phyloP scores from a whole-genome alignment of 495 filamentous ascomycete genomes.

The Endocarpon pusillum region DNA sequence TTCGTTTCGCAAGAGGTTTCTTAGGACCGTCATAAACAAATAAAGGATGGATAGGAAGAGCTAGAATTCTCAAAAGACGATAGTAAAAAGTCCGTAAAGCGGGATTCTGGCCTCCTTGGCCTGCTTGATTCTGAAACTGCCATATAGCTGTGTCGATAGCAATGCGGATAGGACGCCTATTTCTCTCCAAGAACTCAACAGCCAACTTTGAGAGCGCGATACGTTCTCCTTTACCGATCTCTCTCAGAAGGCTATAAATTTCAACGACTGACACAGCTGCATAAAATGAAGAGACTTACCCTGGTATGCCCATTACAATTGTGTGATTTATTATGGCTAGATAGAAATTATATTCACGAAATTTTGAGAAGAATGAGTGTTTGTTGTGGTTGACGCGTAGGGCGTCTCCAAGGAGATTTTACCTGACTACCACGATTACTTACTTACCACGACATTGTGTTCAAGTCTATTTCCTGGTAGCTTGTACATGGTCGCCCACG shows the following conservation, averaged over 20 bases:
- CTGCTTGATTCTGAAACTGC: constrained; percentile 85
- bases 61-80: constrained; percentile 67
- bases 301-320: constrained; percentile 29
- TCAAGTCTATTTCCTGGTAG: too few relatives aligned
- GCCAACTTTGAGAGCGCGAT: constrained; percentile 73
- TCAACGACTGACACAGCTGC: constrained; percentile 4
- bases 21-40: constrained; percentile 92
- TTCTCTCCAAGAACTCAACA: constrained; percentile 51
- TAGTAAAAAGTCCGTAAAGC: constrained; percentile 88
- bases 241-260: constrained; percentile 58
- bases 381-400: too few relatives aligned
- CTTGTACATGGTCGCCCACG: too few relatives aligned
- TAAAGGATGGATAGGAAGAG: constrained; percentile 66
- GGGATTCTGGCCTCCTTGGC: constrained; percentile 76
- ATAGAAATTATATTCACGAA: too few relatives aligned
- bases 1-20: constrained; percentile 82
- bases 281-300: constrained; percentile 17
- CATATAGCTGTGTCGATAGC: constrained; percentile 95
- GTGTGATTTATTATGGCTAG: too few relatives aligned
- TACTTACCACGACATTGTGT: too few relatives aligned
- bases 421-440: too few relatives aligned
- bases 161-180: constrained; percentile 57
- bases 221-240: constrained; percentile 67
- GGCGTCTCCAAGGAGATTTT: too few relatives aligned
- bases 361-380: too few relatives aligned